Evolutionary conservation across 148 eudicot genomes (phyloP).

Genomic region (Polygonum aviculare): DNA sequence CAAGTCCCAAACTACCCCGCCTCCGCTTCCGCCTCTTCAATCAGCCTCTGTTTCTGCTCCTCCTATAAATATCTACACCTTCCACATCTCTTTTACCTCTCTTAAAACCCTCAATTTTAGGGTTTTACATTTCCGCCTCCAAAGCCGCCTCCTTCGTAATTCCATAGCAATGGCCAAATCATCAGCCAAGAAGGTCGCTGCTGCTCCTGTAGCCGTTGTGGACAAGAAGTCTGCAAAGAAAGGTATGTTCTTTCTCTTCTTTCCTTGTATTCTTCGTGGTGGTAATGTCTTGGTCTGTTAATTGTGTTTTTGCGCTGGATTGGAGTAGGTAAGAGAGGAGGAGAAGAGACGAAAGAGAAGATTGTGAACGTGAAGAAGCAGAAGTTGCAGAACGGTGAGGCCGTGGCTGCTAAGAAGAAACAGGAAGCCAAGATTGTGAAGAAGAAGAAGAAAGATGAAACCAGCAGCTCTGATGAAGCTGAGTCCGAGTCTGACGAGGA

Average conservation of each 20-base stretch:
- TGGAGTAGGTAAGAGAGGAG: conserved; percentile 48
- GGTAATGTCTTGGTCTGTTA: background rate
- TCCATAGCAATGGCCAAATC: conserved; percentile 4
- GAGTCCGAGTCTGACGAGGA: conserved; percentile 35
- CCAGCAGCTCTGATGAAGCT: conserved; percentile 17
- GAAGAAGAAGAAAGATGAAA: conserved; percentile 32
- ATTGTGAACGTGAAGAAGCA: conserved; percentile 33
- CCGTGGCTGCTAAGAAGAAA: conserved; percentile 21
- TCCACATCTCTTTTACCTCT: background rate
- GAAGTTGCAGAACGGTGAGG: conserved; percentile 27
- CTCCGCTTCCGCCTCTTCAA: background rate
- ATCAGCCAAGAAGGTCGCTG: conserved; percentile 20
- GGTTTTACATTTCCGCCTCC: background rate
- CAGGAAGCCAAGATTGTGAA: conserved; percentile 16
- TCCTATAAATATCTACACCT: background rate
- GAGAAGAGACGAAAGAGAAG: conserved; percentile 29
- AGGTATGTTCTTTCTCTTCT: conserved; percentile 18
- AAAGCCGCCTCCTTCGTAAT: background rate
- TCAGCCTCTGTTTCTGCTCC: background rate
- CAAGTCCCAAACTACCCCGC: background rate
- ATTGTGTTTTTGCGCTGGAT: background rate
- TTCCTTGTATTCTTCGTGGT: background rate
- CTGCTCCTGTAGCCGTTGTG: conserved; percentile 25
- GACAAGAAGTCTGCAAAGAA: conserved; percentile 26
- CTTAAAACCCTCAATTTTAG: conserved; percentile 1